Base-by-base conservation (phyloP, 169 alveolate species). In the Cryptosporidium bovis region DNA sequence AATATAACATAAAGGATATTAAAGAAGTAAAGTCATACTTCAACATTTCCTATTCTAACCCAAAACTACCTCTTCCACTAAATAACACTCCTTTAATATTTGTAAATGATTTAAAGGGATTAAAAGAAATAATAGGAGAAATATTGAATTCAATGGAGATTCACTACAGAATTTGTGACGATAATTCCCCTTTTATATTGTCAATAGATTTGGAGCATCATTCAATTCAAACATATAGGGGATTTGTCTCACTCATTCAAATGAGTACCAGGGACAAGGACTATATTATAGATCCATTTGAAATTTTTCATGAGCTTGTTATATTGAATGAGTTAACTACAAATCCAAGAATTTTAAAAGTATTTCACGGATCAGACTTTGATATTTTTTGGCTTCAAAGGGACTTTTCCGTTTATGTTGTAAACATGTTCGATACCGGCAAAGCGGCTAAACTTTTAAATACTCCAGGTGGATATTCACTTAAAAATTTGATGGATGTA, bases 401-500 rank as follows among this genome's bases (percentile, higher is more conserved):
- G 87, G 99, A 97, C 92, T 97, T 97, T 84, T 97, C 98, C 24
- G 91, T 97, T 15, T 97, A 96, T 91, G 92, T 97, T 16, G 99
- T 97, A 8, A 97, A 97, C 91, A 77, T 97, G 95, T 95, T 97
- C 66, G 99, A 97, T 90, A 97, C 99, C 0, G 96, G 95, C 13
- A 90, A 93, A 82, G 99, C 99, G 36, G 95, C 98, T 2, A 93
- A 96, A 90, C 92, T 93, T 13, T 90, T 96, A 31, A 62, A 92
- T 65, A 85, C 95, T 3, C 91, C 93, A 29, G 91, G 95, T n/a
- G 91, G 95, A 16, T 93, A 90, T 48, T 90, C 98, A 0, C 93
- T 95, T 44, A 95, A 93, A 48, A 94, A 90, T 87, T 90, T 96
- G 27, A 91, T 97, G 2, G 77, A 83, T 46, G 77, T 83, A 55